phyloP scores from a whole-genome alignment of 257 asterid genomes.

The Nicotiana noctiflora region DNA sequence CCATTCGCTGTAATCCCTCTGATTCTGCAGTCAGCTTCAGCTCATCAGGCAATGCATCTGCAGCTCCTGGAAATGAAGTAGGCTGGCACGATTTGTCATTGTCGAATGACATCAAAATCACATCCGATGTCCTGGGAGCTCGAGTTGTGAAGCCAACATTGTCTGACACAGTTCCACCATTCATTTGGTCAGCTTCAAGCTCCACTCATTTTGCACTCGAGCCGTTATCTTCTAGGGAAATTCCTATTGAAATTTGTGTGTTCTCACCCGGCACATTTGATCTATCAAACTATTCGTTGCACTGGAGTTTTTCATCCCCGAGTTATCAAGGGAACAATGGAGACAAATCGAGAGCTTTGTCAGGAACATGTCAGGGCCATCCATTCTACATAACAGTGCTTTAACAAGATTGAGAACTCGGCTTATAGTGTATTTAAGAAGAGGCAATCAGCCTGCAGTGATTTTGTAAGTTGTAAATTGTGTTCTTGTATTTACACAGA shows the following conservation, averaged over 20 bases:
- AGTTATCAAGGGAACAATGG: conserved; percentile 16
- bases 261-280: conserved; percentile 87
- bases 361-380: conserved; percentile 69
- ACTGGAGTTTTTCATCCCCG: conserved; percentile 43
- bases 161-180: conserved; percentile 44
- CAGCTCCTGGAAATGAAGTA: conserved; percentile 53
- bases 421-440: neutral
- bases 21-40: conserved; percentile 31
- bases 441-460: conserved; percentile 17
- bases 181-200: conserved; percentile 83
- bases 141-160: conserved; percentile 32
- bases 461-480: conserved; percentile 30
- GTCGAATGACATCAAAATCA: conserved; percentile 37
- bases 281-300: conserved; percentile 70
- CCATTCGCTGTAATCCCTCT: conserved; percentile 44
- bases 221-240: conserved; percentile 48
- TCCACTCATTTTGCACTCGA: conserved; percentile 52
- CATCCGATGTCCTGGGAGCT: conserved; percentile 39
- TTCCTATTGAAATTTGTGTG: conserved; percentile 61
- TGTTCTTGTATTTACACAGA: conserved; percentile 26
- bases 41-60: conserved; percentile 24
- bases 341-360: conserved; percentile 22
- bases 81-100: conserved; percentile 75
- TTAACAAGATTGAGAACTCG: conserved; percentile 45
- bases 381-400: conserved; percentile 63